Percentiles rank a stretch among this genome's conserved stretches.
phyloP scores from a whole-genome alignment of 2,329 filamentous ascomycete genomes.

The Venturia oleaginea region DNA sequence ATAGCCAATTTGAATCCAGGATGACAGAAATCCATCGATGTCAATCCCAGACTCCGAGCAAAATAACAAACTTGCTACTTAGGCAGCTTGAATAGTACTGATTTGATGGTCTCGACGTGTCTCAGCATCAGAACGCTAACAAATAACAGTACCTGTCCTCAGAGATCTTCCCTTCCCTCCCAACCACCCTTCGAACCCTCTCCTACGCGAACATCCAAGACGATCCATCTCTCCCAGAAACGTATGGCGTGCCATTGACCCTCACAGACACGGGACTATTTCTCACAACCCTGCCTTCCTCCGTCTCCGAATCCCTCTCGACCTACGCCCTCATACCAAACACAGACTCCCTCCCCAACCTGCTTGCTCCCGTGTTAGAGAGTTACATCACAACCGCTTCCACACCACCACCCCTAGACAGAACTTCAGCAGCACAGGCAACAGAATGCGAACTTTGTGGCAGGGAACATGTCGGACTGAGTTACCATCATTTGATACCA shows the following conservation, averaged over 20 bases:
- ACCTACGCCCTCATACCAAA: constrained; percentile 53
- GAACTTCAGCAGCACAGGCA: constrained; percentile 39
- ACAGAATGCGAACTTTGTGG: constrained; percentile 66
- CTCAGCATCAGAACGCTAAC: constrained; percentile 1
- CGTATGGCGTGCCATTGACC: constrained; percentile 51
- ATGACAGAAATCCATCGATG: neutral
- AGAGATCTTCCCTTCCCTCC: constrained; percentile 59
- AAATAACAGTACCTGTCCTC: constrained; percentile 53
- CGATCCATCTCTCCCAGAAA: constrained; percentile 39
- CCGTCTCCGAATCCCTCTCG: constrained; percentile 56
- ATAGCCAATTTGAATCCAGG: neutral
- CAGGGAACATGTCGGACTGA: constrained; percentile 64
- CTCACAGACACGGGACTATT: constrained; percentile 40
- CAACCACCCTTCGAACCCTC: constrained; percentile 50
- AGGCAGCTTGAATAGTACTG: constrained; percentile 4
- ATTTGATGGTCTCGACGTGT: neutral
- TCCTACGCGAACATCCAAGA: constrained; percentile 50
- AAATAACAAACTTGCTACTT: too few species aligned
- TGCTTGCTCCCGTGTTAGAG: constrained; percentile 55
- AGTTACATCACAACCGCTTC: constrained; percentile 52
- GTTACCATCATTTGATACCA: constrained; percentile 84
- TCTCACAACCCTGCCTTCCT: constrained; percentile 47
- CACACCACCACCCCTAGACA: constrained; percentile 55
- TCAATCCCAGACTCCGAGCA: neutral
- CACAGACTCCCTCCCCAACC: constrained; percentile 32